Evolutionary conservation across 2,329 filamentous ascomycete species (phyloP).

Genomic region (Sclerotinia borealis): DNA sequence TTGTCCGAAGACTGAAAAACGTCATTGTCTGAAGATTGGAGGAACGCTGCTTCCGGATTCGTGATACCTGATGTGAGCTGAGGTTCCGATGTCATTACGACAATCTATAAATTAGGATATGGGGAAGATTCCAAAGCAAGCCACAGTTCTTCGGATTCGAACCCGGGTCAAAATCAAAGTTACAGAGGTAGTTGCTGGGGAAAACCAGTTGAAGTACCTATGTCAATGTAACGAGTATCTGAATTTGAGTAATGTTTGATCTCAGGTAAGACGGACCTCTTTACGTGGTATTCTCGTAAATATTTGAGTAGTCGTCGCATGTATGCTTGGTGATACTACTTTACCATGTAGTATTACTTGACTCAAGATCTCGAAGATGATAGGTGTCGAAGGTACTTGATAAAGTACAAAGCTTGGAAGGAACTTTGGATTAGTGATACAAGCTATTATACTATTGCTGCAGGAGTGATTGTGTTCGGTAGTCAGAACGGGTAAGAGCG

Average conservation of each 20-base stretch:
- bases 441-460: background rate
- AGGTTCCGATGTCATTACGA: background rate
- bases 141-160: background rate
- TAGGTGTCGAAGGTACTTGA: background rate
- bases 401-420: background rate
- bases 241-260: background rate
- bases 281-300: background rate
- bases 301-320: background rate
- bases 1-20: background rate
- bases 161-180: background rate
- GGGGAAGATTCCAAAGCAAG: background rate
- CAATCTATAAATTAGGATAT: background rate
- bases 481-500: background rate
- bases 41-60: background rate
- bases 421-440: background rate
- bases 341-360: background rate
- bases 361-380: too few relatives aligned
- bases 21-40: background rate
- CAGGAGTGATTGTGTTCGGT: background rate
- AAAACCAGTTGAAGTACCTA: background rate
- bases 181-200: background rate
- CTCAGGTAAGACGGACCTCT: background rate
- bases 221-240: background rate
- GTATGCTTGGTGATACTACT: background rate
- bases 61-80: background rate